Evolutionary conservation across 257 asterid genomes (phyloP).

Genomic region (Rubia yunnanensis): DNA sequence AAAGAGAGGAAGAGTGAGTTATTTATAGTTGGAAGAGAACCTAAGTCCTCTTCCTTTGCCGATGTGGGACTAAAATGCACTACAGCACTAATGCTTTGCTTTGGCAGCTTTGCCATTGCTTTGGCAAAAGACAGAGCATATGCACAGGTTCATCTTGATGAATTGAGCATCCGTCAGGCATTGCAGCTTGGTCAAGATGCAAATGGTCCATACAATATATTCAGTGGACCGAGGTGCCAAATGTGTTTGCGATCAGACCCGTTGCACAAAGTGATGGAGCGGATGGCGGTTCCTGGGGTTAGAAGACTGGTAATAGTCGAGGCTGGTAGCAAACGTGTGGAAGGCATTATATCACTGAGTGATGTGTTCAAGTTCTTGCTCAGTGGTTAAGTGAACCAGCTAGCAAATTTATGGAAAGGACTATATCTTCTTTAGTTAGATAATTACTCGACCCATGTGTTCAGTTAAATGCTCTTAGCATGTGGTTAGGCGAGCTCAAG

Average conservation of each 20-base stretch:
- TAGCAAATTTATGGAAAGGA: too few species aligned
- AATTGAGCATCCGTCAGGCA: slow-evolving; percentile 58
- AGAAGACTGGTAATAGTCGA: slow-evolving; percentile 67
- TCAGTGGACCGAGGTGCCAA: slow-evolving; percentile 64
- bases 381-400: slow-evolving; percentile 23
- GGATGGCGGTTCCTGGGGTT: slow-evolving; percentile 54
- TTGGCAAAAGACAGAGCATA: slow-evolving; percentile 67
- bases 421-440: slow-evolving; percentile 14
- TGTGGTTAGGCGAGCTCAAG: slow-evolving; percentile 18
- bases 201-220: slow-evolving; percentile 39
- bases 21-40: too few species aligned
- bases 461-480: slow-evolving; percentile 8
- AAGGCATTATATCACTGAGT: slow-evolving; percentile 57
- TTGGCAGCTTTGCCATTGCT: slow-evolving; percentile 56
- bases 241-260: slow-evolving; percentile 73
- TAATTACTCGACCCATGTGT: slow-evolving; percentile 3
- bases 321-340: slow-evolving; percentile 76
- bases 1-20: too few species aligned
- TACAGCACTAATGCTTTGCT: slow-evolving; percentile 13
- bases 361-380: slow-evolving; percentile 61
- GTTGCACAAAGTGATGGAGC: slow-evolving; percentile 65
- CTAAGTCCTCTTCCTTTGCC: too few species aligned
- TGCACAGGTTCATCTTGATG: slow-evolving; percentile 56
- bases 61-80: too few species aligned
- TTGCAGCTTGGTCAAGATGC: slow-evolving; percentile 66